These are phyloP conservation scores for Diaporthe vaccinii DNA, from an alignment of 2,329 filamentous ascomycete species.

Conservation along the genomic window DNA sequence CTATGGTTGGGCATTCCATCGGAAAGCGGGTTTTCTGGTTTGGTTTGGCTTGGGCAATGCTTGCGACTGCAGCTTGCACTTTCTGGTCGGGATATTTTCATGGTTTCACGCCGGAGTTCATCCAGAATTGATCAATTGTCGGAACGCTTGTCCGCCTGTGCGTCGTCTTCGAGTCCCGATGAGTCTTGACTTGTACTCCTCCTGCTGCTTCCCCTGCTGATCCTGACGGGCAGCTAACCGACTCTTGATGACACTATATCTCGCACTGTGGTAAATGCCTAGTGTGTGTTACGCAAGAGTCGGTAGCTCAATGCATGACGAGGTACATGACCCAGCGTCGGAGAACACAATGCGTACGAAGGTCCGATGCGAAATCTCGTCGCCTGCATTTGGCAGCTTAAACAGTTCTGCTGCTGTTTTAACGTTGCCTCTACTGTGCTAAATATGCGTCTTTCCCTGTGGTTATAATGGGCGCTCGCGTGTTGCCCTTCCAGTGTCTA, in stretches of 20 bases:
- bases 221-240: not conserved
- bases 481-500: not conserved
- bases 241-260: not conserved
- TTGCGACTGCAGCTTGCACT: conserved; percentile 28
- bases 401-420: not conserved
- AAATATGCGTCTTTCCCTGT: not conserved
- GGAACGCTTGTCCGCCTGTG: not conserved
- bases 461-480: not conserved
- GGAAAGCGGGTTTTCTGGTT: conserved; percentile 28
- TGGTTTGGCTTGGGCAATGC: conserved; percentile 27
- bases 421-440: not conserved
- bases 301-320: no score
- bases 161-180: not conserved
- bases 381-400: not conserved
- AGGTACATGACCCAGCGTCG: not conserved
- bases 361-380: not conserved
- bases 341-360: not conserved
- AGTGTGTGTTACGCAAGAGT: not conserved
- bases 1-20: conserved; percentile 24
- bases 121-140: conserved; percentile 15
- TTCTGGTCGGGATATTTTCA: conserved; percentile 2
- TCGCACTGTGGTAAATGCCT: not conserved
- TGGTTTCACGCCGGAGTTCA: conserved; percentile 18
- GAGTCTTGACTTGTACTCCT: not conserved
- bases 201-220: not conserved